Evolutionary conservation across 2,329 filamentous ascomycete genomes (phyloP), one percentile per base, ranked within the genome.

Genomic region (Apiospora kogelbergensis): DNA sequence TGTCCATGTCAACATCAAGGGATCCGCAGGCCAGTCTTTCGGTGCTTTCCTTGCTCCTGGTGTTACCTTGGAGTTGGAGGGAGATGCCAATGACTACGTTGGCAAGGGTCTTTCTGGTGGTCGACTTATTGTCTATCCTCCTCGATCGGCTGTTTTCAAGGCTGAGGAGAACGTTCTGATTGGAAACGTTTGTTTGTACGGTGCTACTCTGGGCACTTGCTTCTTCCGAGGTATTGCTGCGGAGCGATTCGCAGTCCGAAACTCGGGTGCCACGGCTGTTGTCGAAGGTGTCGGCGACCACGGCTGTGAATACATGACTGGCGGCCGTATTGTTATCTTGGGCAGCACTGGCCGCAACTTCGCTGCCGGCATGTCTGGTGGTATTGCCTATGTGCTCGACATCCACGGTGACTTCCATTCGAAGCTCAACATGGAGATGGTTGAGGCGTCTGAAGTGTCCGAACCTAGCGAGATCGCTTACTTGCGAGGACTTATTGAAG

Each of bases 241-340:
- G 53, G 95, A 98, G 85, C 93, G 95, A 77, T 98, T 98, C 80
- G 95, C 94, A 71, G 95, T 98, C 73, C 92, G 95, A 75, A 98
- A 98, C 85, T 98, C 95, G 1, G 95, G 95, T 83, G 95, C 93
- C 66, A 97, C 91, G 37, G 94, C 95, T n/a, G 93, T 98, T 73
- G 95, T 98, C 71, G 95, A 98, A 82, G 95, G 95, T 83, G 89
- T 97, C 73, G 95, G 95, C 86, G 95, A 98, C 81, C 95, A 98
- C 80, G 93, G 94, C 72, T 98, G 95, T 79, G 95, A 98, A 86
- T 98, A 98, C 88, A 98, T 98, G 95, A 98, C 95, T 77, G 95
- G 95, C 79, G 95, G 95, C 78, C 93, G 95, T 78, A 87, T 98
- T 66, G 84, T 98, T 72, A 88, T 97, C 77, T 88, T 98, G 64